These are phyloP conservation scores for Myxozyma sirexii DNA, from an alignment of 805 yeast genomes.

Conservation along the genomic window DNA sequence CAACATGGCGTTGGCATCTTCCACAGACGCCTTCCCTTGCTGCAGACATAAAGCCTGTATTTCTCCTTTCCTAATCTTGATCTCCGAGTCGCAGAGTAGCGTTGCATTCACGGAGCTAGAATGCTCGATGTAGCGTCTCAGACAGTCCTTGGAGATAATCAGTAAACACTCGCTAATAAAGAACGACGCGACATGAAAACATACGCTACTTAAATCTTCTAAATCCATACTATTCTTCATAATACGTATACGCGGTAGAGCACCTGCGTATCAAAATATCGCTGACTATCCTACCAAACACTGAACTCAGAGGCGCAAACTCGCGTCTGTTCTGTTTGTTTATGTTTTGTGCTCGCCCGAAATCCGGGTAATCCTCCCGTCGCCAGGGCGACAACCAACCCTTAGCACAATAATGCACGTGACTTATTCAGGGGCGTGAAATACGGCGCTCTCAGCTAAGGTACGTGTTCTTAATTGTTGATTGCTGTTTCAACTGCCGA, in stretches of 20 bases:
- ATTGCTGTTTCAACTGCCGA: background rate
- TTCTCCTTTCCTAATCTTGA: background rate
- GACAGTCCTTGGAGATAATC: background rate
- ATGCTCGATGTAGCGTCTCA: conserved; percentile 3
- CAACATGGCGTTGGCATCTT: background rate
- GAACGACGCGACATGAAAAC: background rate
- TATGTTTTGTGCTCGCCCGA: background rate
- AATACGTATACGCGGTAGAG: background rate
- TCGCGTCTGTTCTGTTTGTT: background rate
- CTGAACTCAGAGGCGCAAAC: background rate
- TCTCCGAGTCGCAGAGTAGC: background rate
- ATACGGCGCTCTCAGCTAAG: background rate
- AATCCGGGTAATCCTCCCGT: conserved; percentile 14
- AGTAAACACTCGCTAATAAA: background rate
- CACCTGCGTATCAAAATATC: background rate
- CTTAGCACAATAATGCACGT: background rate
- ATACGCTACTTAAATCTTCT: conserved; percentile 10
- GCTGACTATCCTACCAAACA: background rate
- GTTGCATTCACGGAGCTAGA: conserved; percentile 10
- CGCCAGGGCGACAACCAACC: conserved; percentile 1
- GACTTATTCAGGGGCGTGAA: background rate
- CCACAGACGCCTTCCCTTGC: background rate
- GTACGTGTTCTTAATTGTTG: conserved; percentile 13
- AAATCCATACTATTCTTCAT: conserved; percentile 1
- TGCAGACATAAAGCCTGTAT: conserved; percentile 2